Percentiles rank a stretch among this genome's conserved stretches.
Conservation (phyloP, 345 rosid species). For the Citrus reticulata region DNA sequence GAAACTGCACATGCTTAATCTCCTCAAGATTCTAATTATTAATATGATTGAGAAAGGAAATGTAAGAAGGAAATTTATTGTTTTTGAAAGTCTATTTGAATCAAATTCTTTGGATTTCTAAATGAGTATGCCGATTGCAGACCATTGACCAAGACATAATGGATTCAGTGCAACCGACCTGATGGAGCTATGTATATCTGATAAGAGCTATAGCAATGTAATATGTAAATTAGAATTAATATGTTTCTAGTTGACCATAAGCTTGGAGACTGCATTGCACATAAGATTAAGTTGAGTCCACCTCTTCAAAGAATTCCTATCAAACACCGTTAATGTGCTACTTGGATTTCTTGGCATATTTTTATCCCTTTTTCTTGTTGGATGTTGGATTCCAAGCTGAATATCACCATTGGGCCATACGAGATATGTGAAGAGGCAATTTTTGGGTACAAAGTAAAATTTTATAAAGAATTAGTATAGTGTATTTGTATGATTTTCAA, state of each 20-base stretch:
- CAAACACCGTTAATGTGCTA: background rate
- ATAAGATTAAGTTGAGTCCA: too few species aligned
- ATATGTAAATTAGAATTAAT: background rate
- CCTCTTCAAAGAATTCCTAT: background rate
- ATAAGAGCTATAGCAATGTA: background rate
- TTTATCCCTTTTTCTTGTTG: slow-evolving; percentile 5
- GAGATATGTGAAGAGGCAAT: slow-evolving; percentile 80
- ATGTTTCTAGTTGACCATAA: too few species aligned
- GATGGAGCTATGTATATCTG: background rate
- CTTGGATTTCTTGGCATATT: background rate
- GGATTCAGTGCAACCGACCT: background rate
- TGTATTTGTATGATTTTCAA: background rate
- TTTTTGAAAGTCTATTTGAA: background rate
- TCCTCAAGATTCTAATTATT: background rate
- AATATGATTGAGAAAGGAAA: background rate
- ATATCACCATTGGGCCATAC: slow-evolving; percentile 92
- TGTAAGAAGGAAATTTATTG: background rate
- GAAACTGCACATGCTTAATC: too few species aligned
- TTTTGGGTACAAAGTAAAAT: slow-evolving; percentile 84
- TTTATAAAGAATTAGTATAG: background rate
- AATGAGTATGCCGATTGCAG: background rate
- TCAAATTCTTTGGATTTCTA: background rate
- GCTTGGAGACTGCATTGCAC: too few species aligned
- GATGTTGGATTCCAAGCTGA: slow-evolving; percentile 79
- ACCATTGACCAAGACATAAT: background rate